Percentiles rank a stretch among this genome's conserved stretches.
phyloP scores from a whole-genome alignment of 495 filamentous ascomycete species.

The Hypomontagnella monticulosa region DNA sequence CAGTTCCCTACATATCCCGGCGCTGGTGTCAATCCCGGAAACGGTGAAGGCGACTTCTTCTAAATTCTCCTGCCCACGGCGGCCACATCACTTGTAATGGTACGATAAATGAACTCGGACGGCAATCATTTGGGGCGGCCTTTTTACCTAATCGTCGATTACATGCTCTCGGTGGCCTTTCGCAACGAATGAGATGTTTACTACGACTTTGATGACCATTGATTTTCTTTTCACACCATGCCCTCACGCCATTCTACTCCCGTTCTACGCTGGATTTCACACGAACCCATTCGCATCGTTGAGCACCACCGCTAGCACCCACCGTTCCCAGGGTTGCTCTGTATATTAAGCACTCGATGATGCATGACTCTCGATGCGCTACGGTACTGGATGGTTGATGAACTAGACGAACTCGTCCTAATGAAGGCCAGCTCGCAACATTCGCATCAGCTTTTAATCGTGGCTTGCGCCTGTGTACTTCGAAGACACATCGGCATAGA shows the following conservation, averaged over 20 bases:
- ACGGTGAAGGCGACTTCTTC: constrained; percentile 44
- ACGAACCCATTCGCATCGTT: constrained; percentile 27
- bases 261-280: constrained; percentile 27
- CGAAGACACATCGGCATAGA: constrained; percentile 39
- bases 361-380: constrained; percentile 23
- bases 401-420: constrained; percentile 13
- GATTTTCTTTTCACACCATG: constrained; percentile 33
- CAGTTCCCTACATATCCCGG: constrained; percentile 38
- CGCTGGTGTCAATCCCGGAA: constrained; percentile 30
- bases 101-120: constrained; percentile 47
- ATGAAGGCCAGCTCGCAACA: constrained; percentile 17
- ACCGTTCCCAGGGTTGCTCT: constrained; percentile 32
- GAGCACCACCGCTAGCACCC: constrained; percentile 27
- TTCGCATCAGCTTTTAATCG: constrained; percentile 21
- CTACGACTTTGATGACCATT: constrained; percentile 45
- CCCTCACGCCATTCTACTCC: constrained; percentile 21
- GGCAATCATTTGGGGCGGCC: constrained; percentile 32
- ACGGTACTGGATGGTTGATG: constrained; percentile 23
- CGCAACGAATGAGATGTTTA: constrained; percentile 44
- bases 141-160: constrained; percentile 35
- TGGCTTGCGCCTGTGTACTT: constrained; percentile 40
- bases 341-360: constrained; percentile 45
- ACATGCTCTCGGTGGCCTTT: constrained; percentile 25
- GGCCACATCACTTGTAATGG: constrained; percentile 44
- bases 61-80: constrained; percentile 28